Base-by-base conservation (phyloP, 495 filamentous ascomycete genomes). In the Neurospora intermedia region DNA sequence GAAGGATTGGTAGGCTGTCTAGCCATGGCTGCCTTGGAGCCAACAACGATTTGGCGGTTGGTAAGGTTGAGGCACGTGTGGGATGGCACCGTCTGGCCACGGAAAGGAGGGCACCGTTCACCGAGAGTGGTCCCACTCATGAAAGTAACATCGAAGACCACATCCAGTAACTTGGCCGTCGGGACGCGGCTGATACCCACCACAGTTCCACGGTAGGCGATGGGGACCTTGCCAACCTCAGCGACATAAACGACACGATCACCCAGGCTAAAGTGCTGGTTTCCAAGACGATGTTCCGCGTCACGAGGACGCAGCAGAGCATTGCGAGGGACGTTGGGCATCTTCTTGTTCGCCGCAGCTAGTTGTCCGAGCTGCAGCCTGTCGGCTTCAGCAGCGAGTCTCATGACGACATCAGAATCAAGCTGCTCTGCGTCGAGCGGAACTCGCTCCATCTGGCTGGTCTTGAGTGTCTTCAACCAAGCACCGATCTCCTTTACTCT, bases 391-490 rank as follows among this genome's bases (percentile, higher is more conserved):
- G 86, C 77, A 77, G 97, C 94, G 74, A 99, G 94, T 76, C 88
- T 78, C 83, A 89, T 89, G 45, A 98, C 95, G 27, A 92, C 87
- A 71, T 94, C 92, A 4, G 93, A 97, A 78, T 99, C 96, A 1
- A 99, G 87, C 78, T 99, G 96, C 77, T 97, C 92, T 8, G 96
- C 96, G 74, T 98, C 96, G 16, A 98, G 88, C 10, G 96, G 94
- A 3, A 98, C 96, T 72, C 90, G 89, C 80, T 98, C 94, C 78
- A 99, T 96, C 76, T 89, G 90, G 86, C 92, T 97, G 1, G 92
- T 89, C 81, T 98, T 92, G 23, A 96, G 87, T 13, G 89, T 90
- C 81, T 97, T 98, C 41, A 99, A 85, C 95, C 95, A 99, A 20
- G 90, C 88, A 3, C 88, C 90, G 73, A 99, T 98, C 77, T 97